Evolutionary conservation across 148 eudicot genomes (phyloP), one percentile per base, ranked within the genome.

Genomic region (Vaccinium macrocarpon): DNA sequence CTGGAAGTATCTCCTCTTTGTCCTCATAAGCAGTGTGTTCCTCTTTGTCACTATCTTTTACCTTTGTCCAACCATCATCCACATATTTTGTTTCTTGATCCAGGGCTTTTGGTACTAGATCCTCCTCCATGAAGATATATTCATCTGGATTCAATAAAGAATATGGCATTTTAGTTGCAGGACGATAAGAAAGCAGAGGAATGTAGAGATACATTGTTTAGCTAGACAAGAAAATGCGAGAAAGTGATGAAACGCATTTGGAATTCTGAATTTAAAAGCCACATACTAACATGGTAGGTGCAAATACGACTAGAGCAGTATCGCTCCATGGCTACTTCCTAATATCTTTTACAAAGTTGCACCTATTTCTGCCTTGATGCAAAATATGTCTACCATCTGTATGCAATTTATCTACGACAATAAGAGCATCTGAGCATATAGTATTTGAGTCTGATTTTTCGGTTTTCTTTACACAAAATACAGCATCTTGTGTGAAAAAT

Each of bases 51-150:
- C 84, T 61, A 74, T 94, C 94, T 73, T 88, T 84, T 46, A 90
- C 87, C 86, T 91, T 94, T 72, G 92, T 80, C 96, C 93, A 88
- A 55, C 89, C 96, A 86, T 90, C 89, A 76, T 89, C 88, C 85
- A 89, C 90, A 56, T 85, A 90, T 75, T 82, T 82, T 81, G 49
- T 83, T 82, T 89, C 90, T 81, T 91, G 91, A 84, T 89, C 92
- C 27, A 87, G 38, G 52, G 86, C 56, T 86, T 84, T 86, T 73
- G 94, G 95, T 59, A 84, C 92, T 82, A 88, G 91, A 85, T 94
- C 99, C 86, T 96, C 99, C 88, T 94, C 99, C 98, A 92, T 94
- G 87, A 96, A 96, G 82, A 96, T 95, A 90, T 94, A 97, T 88
- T 91, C 98, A 77, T 86, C 83, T 2, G 27, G 38, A 46, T 46